Evolutionary conservation across 2,329 filamentous ascomycete genomes (phyloP).

Genomic region (Hortaea sp.): DNA sequence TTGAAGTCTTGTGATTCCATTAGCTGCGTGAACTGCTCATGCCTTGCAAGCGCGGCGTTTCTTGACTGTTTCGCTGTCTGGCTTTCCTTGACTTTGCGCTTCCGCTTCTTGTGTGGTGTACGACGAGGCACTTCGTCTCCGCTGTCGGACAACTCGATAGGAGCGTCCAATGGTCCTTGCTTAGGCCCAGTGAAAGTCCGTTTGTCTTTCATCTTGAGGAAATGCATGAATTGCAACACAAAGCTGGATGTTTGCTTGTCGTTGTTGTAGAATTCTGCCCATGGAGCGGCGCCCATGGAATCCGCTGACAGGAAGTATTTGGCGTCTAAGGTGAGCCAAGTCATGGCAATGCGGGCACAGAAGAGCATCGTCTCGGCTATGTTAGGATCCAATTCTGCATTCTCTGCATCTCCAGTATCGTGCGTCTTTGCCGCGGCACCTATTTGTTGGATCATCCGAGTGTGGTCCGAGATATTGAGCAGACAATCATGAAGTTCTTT

Average conservation of each 20-base stretch:
- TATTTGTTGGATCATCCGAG: not conserved
- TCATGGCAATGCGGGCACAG: constrained; percentile 1
- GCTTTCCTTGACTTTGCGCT: constrained; percentile 9
- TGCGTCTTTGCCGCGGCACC: not conserved
- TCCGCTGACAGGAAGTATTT: not conserved
- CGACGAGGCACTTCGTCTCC: constrained; percentile 6
- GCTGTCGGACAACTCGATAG: constrained; percentile 5
- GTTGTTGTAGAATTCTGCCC: not conserved
- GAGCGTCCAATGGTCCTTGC: not conserved
- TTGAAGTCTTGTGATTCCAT: constrained; percentile 11
- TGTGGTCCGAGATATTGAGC: not conserved
- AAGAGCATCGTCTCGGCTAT: not conserved
- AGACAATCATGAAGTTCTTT: constrained; percentile 5
- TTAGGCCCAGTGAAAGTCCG: constrained; percentile 10
- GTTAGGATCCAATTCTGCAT: not conserved
- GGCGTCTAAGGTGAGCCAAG: not conserved
- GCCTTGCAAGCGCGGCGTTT: constrained; percentile 9
- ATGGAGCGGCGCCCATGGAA: not conserved
- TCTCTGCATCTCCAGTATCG: not conserved
- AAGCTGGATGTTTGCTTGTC: constrained; percentile 3
- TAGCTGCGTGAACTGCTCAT: constrained; percentile 8
- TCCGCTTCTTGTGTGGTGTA: constrained; percentile 11
- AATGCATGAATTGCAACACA: constrained; percentile 1
- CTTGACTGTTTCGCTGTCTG: constrained; percentile 10
- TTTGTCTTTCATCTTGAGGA: constrained; percentile 7